Evolutionary conservation across 78 protist genomes (phyloP).

Genomic region (Corallochytrium limacisporum): DNA sequence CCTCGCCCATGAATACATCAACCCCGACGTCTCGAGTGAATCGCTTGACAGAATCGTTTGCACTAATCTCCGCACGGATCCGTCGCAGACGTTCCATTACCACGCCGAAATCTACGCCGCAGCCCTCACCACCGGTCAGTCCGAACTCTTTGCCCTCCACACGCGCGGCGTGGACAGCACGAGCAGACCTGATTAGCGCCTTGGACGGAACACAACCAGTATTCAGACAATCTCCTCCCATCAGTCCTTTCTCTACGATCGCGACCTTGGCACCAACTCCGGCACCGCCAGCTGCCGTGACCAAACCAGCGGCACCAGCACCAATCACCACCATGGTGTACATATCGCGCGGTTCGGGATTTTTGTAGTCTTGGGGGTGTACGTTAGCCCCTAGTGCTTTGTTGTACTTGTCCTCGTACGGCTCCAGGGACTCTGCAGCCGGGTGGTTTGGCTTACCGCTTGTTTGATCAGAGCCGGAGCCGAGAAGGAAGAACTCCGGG

Average conservation of each 20-base stretch:
- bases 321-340: constrained; percentile 26
- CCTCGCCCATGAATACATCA: constrained; percentile 29
- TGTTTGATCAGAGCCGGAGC: neutral
- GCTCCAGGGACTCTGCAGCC: no score
- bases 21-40: constrained; percentile 11
- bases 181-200: constrained; percentile 25
- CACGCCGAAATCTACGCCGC: constrained; percentile 15
- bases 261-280: constrained; percentile 5
- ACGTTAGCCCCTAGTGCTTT: neutral
- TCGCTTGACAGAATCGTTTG: constrained; percentile 12
- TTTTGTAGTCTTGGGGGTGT: neutral
- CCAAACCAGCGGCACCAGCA: constrained; percentile 32
- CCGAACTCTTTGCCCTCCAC: neutral
- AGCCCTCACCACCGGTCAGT: neutral
- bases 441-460: neutral
- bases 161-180: neutral
- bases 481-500: neutral
- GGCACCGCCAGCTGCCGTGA: constrained; percentile 1
- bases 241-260: constrained; percentile 19
- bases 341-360: neutral
- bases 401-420: constrained; percentile 15
- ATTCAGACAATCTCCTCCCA: constrained; percentile 54
- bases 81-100: constrained; percentile 32
- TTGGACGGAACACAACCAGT: constrained; percentile 42
- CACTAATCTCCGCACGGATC: constrained; percentile 18